These are phyloP conservation scores for Ceriops zippeliana DNA, from an alignment of 345 rosid genomes.

Conservation along the genomic window DNA sequence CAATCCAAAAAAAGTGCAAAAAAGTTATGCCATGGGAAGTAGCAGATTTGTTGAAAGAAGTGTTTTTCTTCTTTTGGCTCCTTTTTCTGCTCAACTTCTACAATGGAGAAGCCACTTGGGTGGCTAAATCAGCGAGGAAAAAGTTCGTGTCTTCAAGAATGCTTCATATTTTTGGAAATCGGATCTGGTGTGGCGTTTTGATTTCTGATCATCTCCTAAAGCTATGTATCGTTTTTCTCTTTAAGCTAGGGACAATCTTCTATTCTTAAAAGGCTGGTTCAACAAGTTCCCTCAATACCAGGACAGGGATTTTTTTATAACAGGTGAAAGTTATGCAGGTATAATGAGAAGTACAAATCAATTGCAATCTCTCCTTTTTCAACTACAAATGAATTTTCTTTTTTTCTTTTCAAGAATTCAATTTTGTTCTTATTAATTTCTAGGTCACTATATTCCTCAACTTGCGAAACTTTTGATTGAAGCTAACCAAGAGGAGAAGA, in stretches of 20 bases:
- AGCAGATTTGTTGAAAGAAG: too few species aligned
- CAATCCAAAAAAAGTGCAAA: too few species aligned
- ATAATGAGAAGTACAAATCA: slow-evolving; percentile 13
- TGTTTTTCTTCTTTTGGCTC: too few species aligned
- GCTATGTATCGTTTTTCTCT: slow-evolving; percentile 28
- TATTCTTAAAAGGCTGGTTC: slow-evolving; percentile 85
- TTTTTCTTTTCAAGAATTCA: too few species aligned
- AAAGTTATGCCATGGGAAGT: too few species aligned
- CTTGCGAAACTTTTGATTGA: slow-evolving; percentile 77
- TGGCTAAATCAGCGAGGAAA: neutral
- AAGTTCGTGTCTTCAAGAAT: neutral
- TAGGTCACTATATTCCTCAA: slow-evolving; percentile 94
- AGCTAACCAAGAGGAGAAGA: slow-evolving; percentile 57
- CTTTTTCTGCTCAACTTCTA: too few species aligned
- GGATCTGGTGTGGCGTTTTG: neutral
- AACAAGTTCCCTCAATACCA: slow-evolving; percentile 78
- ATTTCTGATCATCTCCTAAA: slow-evolving; percentile 19
- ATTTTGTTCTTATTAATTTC: neutral
- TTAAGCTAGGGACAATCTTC: slow-evolving; percentile 87
- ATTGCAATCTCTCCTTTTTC: neutral
- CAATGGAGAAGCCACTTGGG: neutral
- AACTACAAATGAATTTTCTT: neutral
- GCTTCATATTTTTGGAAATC: neutral
- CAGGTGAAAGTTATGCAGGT: slow-evolving; percentile 99
- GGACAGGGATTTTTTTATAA: slow-evolving; percentile 71